Evolutionary conservation across 2,329 filamentous ascomycete genomes (phyloP).

Genomic region (Arthroderma sp.): DNA sequence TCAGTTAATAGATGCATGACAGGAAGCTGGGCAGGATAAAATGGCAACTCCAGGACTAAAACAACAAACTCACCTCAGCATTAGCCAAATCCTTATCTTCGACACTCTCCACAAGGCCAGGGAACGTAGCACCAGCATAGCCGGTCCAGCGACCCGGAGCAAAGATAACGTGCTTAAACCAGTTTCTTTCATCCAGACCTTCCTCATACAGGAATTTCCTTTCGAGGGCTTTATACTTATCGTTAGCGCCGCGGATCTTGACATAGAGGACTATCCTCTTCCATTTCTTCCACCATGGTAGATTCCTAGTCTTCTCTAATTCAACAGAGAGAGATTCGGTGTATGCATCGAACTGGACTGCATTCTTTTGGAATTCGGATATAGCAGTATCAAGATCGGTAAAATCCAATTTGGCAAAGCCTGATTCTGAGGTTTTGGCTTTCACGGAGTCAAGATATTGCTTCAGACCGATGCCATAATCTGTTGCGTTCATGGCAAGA

Average conservation of each 20-base stretch:
- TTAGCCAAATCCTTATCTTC: constrained; percentile 37
- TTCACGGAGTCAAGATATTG: constrained; percentile 26
- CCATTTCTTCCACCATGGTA: constrained; percentile 71
- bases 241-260: constrained; percentile 55
- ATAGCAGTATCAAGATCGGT: constrained; percentile 37
- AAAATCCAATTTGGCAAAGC: constrained; percentile 26
- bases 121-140: constrained; percentile 62
- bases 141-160: constrained; percentile 86
- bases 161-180: constrained; percentile 95
- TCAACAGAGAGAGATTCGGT: constrained; percentile 36
- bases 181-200: constrained; percentile 65
- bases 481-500: constrained; percentile 49
- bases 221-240: constrained; percentile 73
- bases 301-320: constrained; percentile 31
- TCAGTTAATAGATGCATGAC: constrained; percentile 3
- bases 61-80: constrained; percentile 36
- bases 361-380: constrained; percentile 34
- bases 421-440: constrained; percentile 12
- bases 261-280: constrained; percentile 51
- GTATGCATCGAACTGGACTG: constrained; percentile 39
- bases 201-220: constrained; percentile 61
- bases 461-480: constrained; percentile 48
- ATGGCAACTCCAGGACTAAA: background rate
- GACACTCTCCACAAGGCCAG: constrained; percentile 50
- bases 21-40: background rate